Conservation (phyloP, 331 rosid genomes). For the Quercus lobata region DNA sequence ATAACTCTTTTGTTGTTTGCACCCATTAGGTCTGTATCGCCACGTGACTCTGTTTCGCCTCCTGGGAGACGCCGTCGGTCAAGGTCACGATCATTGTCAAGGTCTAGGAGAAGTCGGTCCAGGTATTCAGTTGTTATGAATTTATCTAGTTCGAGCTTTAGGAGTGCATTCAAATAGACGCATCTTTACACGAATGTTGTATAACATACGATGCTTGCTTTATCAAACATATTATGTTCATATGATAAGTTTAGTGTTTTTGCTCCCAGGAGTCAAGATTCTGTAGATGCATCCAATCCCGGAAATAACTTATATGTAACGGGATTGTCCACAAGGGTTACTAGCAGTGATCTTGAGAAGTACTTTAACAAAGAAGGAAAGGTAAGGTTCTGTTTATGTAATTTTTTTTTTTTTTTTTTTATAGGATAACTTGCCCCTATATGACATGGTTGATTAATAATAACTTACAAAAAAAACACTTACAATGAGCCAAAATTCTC, state of each 20-base stretch:
- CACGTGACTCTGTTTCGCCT: slow-evolving; percentile 28
- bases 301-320: slow-evolving; percentile 49
- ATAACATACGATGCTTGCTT: not conserved
- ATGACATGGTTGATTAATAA: not conserved
- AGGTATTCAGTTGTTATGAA: slow-evolving; percentile 18
- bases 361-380: slow-evolving; percentile 41
- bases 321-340: slow-evolving; percentile 43
- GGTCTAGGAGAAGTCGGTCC: slow-evolving; percentile 45
- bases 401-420: not conserved
- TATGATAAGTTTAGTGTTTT: slow-evolving; percentile 4
- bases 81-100: slow-evolving; percentile 25
- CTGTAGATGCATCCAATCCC: slow-evolving; percentile 29
- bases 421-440: not conserved
- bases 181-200: not conserved
- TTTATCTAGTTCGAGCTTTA: not conserved
- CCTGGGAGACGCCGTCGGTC: slow-evolving; percentile 30
- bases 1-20: slow-evolving; percentile 6
- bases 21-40: slow-evolving; percentile 32
- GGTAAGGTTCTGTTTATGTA: slow-evolving; percentile 14
- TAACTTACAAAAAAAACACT: not conserved
- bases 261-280: slow-evolving; percentile 31
- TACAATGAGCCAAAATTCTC: not conserved
- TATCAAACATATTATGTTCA: not conserved
- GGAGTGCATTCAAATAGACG: not conserved
- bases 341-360: slow-evolving; percentile 31